Base-by-base conservation (phyloP, 2,329 filamentous ascomycete species). In the Cordyceps cateniannulata region DNA sequence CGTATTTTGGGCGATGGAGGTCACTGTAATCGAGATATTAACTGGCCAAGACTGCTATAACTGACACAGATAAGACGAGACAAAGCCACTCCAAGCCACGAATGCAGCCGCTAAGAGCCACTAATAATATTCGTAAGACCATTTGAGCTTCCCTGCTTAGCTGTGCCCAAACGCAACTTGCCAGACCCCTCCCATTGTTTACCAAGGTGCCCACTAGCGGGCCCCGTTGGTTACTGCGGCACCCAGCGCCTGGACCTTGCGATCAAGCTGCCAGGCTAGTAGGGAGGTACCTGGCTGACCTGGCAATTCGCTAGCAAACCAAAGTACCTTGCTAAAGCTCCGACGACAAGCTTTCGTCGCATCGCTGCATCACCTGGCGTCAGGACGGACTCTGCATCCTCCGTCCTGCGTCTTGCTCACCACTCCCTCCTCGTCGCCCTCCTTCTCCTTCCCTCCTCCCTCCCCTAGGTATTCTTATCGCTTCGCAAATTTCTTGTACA, bases 161-260 rank as follows among this genome's bases (percentile, higher is more conserved):
- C 54, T 40, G 44, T 32, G 20, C 20, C 12, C 32, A 50, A 50
- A 32, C 35, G 22, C 51, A 53, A 54, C 29, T 45, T 25, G 35
- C 22, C 3, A 22, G 42, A n/a, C 5, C 27, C 49, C 32, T 9
- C 42, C 44, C 59, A 55, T 61, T 60, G 58, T 56, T 61, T 61
- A 51, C 59, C 25, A 9, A 35, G 32, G 8, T 18, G 24, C 52
- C 51, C 42, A 42, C 59, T 51, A 35, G 48, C 48, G 20, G 25
- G 59, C 52, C 60, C 60, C 60, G 60, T 61, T 61, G 60, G 60
- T 61, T 61, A 61, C 60, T 61, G 60, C 60, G 60, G 60, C 60
- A 61, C 51, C 60, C 60, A 61, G 60, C 53, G 52, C 60, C 53
- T 61, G 53, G 35, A 45, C 45, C 45, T 53, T 16, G 35, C 38